Conservation (phyloP, 2,329 filamentous ascomycete species). For the Penicillium sp. region DNA sequence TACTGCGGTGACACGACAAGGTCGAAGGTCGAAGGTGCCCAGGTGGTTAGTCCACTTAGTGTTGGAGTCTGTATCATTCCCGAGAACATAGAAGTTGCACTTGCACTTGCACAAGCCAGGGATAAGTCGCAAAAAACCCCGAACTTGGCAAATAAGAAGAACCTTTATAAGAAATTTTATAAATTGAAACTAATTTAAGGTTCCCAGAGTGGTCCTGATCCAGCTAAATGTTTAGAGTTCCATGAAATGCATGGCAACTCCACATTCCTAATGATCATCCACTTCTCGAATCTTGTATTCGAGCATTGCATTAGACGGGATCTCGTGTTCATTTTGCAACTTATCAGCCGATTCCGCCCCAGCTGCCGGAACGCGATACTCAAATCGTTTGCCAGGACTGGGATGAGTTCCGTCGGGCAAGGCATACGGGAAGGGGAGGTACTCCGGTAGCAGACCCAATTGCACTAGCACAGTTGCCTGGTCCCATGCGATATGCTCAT, state of each 20-base stretch:
- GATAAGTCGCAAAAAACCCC: too few species aligned
- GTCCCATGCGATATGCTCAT: conserved; percentile 67
- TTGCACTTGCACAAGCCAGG: too few species aligned
- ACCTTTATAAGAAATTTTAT: too few species aligned
- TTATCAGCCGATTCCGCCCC: conserved; percentile 52
- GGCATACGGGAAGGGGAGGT: conserved; percentile 56
- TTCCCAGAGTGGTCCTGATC: neutral
- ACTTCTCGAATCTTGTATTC: conserved; percentile 30
- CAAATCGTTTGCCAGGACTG: conserved; percentile 42
- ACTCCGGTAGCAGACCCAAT: conserved; percentile 57
- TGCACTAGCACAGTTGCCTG: conserved; percentile 57
- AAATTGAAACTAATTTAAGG: too few species aligned
- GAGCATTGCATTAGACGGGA: conserved; percentile 55
- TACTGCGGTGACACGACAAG: too few species aligned
- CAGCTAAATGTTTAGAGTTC: neutral
- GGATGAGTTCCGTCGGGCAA: conserved; percentile 39
- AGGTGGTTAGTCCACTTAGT: too few species aligned
- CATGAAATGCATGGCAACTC: neutral
- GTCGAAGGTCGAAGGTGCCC: too few species aligned
- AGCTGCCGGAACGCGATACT: conserved; percentile 57
- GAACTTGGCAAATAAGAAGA: too few species aligned
- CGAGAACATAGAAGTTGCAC: too few species aligned
- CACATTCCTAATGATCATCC: conserved; percentile 7
- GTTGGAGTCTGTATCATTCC: too few species aligned
- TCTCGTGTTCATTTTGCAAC: conserved; percentile 46